Evolutionary conservation across 164 flowering plant species (phyloP).

Genomic region (Buxus sempervirens): DNA sequence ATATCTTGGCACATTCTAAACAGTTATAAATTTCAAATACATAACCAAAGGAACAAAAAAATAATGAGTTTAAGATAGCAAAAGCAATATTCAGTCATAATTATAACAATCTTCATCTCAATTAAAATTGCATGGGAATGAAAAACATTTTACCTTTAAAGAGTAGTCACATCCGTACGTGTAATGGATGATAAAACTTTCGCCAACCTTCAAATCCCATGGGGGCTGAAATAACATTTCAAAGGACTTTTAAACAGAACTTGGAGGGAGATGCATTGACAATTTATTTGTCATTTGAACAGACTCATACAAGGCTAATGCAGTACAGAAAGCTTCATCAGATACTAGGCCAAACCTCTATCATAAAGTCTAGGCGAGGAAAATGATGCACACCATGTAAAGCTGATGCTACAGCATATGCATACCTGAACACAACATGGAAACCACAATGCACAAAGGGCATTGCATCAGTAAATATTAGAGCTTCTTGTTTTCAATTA

Average conservation of each 20-base stretch:
- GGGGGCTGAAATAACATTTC: constrained; percentile 68
- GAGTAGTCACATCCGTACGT: constrained; percentile 92
- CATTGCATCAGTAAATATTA: constrained; percentile 3
- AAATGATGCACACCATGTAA: constrained; percentile 86
- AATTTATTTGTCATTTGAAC: neutral
- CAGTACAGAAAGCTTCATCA: neutral
- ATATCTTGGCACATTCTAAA: constrained; percentile 90
- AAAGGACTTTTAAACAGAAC: neutral
- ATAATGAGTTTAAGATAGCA: too few relatives aligned
- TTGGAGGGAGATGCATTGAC: neutral
- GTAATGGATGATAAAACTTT: constrained; percentile 75
- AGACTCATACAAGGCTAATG: neutral
- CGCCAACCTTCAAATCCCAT: constrained; percentile 61
- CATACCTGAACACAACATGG: constrained; percentile 40
- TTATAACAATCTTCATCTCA: neutral
- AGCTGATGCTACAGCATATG: constrained; percentile 84
- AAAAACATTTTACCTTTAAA: constrained; percentile 50
- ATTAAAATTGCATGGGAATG: neutral
- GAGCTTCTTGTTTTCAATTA: neutral
- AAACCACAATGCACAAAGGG: neutral
- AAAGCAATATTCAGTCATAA: too few relatives aligned
- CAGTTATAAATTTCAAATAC: too few relatives aligned
- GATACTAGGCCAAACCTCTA: constrained; percentile 55
- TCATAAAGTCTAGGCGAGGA: constrained; percentile 90
- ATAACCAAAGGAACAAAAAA: too few relatives aligned